Percentiles rank a stretch among this genome's conserved stretches.
Evolutionary conservation across 1,139 yeast genomes (phyloP).

Genomic region (Pichia sp.): DNA sequence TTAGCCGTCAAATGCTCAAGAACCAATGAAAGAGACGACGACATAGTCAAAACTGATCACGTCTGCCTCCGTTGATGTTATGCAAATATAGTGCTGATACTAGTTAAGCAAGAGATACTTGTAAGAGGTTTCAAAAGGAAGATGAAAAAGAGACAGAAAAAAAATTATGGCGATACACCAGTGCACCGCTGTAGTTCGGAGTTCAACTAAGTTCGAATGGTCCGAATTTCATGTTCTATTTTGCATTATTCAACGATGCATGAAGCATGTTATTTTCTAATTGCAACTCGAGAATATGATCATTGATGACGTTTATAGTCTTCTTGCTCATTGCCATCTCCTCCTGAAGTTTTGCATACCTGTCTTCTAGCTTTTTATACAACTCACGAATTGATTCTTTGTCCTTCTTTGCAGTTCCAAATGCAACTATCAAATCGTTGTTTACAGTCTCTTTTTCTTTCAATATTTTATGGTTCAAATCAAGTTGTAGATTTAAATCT

Average conservation of each 20-base stretch:
- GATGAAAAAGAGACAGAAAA: not conserved
- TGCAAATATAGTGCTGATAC: not conserved
- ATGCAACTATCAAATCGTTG: constrained; percentile 19
- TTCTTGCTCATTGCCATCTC: constrained; percentile 51
- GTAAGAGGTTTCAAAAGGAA: not conserved
- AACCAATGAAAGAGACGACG: constrained; percentile 14
- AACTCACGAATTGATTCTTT: constrained; percentile 25
- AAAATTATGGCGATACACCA: not conserved
- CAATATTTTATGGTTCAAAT: constrained; percentile 5
- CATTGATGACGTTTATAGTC: constrained; percentile 60
- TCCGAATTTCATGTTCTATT: not conserved
- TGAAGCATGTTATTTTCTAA: constrained; percentile 62
- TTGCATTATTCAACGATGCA: not conserved
- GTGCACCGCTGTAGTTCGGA: not conserved
- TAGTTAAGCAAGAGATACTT: not conserved
- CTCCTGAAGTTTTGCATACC: constrained; percentile 37
- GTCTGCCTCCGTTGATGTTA: constrained; percentile 1
- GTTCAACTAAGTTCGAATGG: not conserved
- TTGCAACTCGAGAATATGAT: constrained; percentile 64
- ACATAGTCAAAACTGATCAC: constrained; percentile 2
- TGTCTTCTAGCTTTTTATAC: constrained; percentile 32
- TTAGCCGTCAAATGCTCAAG: constrained; percentile 15
- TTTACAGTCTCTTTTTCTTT: constrained; percentile 18
- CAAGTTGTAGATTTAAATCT: constrained; percentile 10
- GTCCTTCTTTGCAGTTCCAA: constrained; percentile 21